Evolutionary conservation across 1,284 basidiomycete genomes (phyloP), one percentile per base, ranked within the genome.

Genomic region (Dichomitus squalens): DNA sequence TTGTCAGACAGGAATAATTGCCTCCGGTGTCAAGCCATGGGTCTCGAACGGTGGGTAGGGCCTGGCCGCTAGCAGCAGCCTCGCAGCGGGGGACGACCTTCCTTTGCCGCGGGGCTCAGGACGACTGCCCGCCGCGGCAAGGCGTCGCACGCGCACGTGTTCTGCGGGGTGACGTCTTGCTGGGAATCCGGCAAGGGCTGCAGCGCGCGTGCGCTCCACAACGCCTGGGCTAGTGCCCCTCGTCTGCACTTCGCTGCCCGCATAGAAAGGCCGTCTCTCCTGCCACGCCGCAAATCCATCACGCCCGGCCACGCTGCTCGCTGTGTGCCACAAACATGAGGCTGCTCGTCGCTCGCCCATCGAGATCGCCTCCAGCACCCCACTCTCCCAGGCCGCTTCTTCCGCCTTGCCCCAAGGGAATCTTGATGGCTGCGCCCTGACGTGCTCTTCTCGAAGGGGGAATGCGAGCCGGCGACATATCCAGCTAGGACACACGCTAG

Each of bases 201-300:
- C 9, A 8, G 40, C 40, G 40, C 21, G 12, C 1, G 54, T 18
- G 52, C n/a, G n/a, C 55, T 55, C 52, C 52, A 50, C 61, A 58
- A 57, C 47, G 61, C 54, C 59, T 49, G 36, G n/a, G 16, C 38
- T 47, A 44, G 40, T 29, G 29, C 44, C 29, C 18, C 20, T 47
- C 44, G 29, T 31, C 18, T 31, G 40, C 21, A 21, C 35, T 48
- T 25, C 31, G 43, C 20, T 8, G 21, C 31, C 49, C 27, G 46
- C 36, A 46, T 25, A 48, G 43, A 51, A 58, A 38, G 48, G 53
- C 31, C 23, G 51, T 14, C 61, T 63, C 58, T 58, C 56, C 38
- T 50, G 61, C 61, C 61, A 63, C 61, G 61, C 61, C 56, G 61
- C 61, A 34, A 36, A 36, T 51, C 34, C 44, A 47, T 53, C 56